phyloP scores from a whole-genome alignment of 768 basidiomycete genomes.

The Boletus barrowsii region DNA sequence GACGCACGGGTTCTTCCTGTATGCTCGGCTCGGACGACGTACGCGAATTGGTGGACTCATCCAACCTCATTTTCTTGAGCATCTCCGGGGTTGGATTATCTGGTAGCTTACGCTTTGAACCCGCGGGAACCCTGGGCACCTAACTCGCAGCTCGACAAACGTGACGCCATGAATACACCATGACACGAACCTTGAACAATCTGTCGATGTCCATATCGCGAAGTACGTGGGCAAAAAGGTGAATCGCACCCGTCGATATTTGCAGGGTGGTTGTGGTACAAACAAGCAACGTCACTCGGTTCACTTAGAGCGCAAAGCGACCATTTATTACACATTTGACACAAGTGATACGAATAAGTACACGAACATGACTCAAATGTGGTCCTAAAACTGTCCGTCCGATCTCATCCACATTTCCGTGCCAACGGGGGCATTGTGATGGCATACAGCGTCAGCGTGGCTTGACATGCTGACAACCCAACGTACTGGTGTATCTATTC shows the following conservation, averaged over 20 bases:
- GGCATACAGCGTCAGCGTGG: slow-evolving; percentile 21
- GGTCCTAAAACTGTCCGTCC: not conserved
- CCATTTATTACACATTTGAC: slow-evolving; percentile 4
- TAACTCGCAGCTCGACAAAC: slow-evolving; percentile 22
- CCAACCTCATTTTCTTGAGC: slow-evolving; percentile 74
- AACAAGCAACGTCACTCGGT: not conserved
- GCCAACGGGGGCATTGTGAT: slow-evolving; percentile 3
- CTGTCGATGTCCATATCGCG: slow-evolving; percentile 47
- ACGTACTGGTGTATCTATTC: slow-evolving; percentile 26
- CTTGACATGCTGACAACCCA: slow-evolving; percentile 19
- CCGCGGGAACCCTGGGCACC: slow-evolving; percentile 65
- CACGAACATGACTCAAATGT: not conserved
- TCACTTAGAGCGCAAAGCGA: not conserved
- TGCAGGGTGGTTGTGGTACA: not conserved
- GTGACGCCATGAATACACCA: not conserved
- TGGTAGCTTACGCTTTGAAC: slow-evolving; percentile 71
- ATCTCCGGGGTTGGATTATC: slow-evolving; percentile 78
- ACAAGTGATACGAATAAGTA: slow-evolving; percentile 1
- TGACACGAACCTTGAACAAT: slow-evolving; percentile 41
- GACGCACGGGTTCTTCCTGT: slow-evolving; percentile 10
- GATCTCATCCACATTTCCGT: slow-evolving; percentile 8
- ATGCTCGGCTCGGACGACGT: slow-evolving; percentile 3
- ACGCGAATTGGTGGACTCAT: slow-evolving; percentile 26
- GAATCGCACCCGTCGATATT: not conserved
- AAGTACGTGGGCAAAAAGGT: not conserved